Evolutionary conservation across 345 rosid genomes (phyloP), one percentile per base, ranked within the genome.

Genomic region (Eucalyptus leucophloia): DNA sequence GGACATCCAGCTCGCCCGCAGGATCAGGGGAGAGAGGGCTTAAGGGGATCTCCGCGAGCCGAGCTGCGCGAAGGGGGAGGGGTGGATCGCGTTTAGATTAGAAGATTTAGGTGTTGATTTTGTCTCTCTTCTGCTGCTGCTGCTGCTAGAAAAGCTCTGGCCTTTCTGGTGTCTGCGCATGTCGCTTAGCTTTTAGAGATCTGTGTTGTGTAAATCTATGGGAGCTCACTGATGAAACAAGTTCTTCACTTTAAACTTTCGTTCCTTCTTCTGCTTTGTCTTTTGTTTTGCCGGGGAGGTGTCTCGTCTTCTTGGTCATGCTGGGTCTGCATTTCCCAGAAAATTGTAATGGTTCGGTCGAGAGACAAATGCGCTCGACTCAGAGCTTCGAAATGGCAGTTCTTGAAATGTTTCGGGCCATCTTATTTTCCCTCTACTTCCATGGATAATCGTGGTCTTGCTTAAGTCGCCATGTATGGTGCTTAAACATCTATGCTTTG

Each of bases 1-100:
- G 90, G 90, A 89, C 72, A 89, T 89, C n/a, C 90, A 89, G 86
- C 88, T 89, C 17, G 90, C 90, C 15, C 47, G 90, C 49, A 65
- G 90, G 86, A 89, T 89, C 60, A 67, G 90, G 34, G 90, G 90
- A 1, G 90, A 89, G 88, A 50, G 90, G n/a, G 90, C 90, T 45
- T 89, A 24, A 54, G 54, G 15, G 87, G 2, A 24, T 51, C 45
- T 60, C 42, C 24, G 42, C 37, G 81, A 34, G 42, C 81, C 24
- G 42, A 56, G 62, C 62, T 11, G 30, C 12, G 42, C 17, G 81
- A 32, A 17, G 42, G 12, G 81, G 42, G 37, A 32, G 81, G 28
- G 62, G 30, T 56, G 81, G 37, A 32, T 69, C 81, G 42, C 37
- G 81, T 17, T 37, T 72, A 69, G 82, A 34, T 69, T 21, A 2